Evolutionary conservation across 441 rosid genomes (phyloP).

Genomic region (Bruguiera hainesii): DNA sequence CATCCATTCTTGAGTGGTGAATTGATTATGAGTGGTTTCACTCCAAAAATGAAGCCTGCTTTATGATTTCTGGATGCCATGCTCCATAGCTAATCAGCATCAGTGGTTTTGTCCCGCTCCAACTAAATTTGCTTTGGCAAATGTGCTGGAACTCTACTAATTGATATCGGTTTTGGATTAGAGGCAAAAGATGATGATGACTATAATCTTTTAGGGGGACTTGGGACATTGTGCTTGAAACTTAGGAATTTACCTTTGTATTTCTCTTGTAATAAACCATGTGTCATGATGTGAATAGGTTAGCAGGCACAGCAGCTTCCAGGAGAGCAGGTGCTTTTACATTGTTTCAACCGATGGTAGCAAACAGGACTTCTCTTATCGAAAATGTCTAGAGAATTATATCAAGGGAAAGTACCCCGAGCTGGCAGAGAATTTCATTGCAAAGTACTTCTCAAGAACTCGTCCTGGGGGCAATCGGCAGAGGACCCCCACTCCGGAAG

Average conservation of each 20-base stretch:
- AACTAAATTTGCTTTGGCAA: too few species aligned
- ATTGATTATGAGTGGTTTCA: too few species aligned
- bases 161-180: neutral
- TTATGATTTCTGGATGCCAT: neutral
- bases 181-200: neutral
- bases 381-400: conserved; percentile 61
- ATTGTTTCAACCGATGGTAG: conserved; percentile 66
- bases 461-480: conserved; percentile 32
- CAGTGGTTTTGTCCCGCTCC: neutral
- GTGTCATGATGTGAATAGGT: conserved; percentile 40
- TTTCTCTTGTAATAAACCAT: neutral
- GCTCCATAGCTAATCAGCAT: neutral
- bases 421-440: conserved; percentile 54
- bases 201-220: neutral
- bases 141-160: neutral
- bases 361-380: conserved; percentile 73
- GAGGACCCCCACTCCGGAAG: conserved; percentile 22
- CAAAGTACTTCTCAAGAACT: conserved; percentile 53
- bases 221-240: neutral
- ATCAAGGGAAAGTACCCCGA: conserved; percentile 58
- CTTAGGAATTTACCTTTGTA: neutral
- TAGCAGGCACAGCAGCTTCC: conserved; percentile 53
- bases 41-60: neutral
- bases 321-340: conserved; percentile 68
- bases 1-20: too few species aligned